A percentile compares a stretch with the other conserved stretches of the same genome.
Conservation (phyloP, 140 eudicot genomes). For the Eryngium alpinum region DNA sequence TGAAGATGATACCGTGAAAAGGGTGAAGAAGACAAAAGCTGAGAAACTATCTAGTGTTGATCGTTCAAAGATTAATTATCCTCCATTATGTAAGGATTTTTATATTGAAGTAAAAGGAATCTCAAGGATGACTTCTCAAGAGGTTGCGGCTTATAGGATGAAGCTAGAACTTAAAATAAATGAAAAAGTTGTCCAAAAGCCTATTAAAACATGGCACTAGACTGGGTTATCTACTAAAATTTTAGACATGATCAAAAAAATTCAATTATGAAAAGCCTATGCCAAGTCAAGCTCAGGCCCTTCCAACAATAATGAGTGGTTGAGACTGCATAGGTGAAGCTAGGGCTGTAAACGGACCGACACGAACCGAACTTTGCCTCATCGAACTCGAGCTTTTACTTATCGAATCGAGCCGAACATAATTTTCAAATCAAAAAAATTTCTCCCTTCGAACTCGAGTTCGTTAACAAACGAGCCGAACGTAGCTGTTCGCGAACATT, state of each 20-base stretch:
- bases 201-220: slow-evolving; percentile 84
- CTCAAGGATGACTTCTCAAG: slow-evolving; percentile 63
- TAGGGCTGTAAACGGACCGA: too few species aligned
- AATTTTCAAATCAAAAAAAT: too few species aligned
- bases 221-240: slow-evolving; percentile 68
- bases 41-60: slow-evolving; percentile 77
- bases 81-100: slow-evolving; percentile 68
- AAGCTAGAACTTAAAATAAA: slow-evolving; percentile 69
- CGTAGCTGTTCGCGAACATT: too few species aligned
- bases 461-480: too few species aligned
- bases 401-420: too few species aligned
- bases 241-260: slow-evolving; percentile 62
- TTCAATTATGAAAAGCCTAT: slow-evolving; percentile 75
- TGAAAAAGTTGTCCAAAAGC: slow-evolving; percentile 87
- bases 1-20: slow-evolving; percentile 86
- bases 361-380: too few species aligned
- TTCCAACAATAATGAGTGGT: slow-evolving; percentile 85
- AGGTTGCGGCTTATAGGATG: slow-evolving; percentile 60
- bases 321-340: slow-evolving; percentile 91
- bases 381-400: too few species aligned
- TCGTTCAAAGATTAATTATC: slow-evolving; percentile 77
- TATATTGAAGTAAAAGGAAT: slow-evolving; percentile 80
- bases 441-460: too few species aligned
- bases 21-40: slow-evolving; percentile 86
- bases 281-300: slow-evolving; percentile 86